Evolutionary conservation across 2,329 filamentous ascomycete species (phyloP).

Genomic region (Graphilbum ipis-grandicollis): DNA sequence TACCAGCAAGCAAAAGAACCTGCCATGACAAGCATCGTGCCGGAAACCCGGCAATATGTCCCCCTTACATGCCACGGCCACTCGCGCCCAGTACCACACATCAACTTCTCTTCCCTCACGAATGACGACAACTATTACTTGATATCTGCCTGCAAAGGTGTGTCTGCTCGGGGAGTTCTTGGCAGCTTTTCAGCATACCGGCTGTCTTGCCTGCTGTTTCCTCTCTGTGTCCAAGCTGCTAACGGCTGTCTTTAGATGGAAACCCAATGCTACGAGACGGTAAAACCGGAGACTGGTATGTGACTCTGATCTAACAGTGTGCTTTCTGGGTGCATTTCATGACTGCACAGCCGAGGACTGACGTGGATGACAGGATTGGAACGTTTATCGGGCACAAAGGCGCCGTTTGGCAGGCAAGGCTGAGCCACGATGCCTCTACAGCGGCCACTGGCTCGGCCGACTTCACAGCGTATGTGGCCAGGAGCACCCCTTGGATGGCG

Average conservation of each 20-base stretch:
- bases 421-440: constrained; percentile 73
- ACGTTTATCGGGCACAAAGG: constrained; percentile 98
- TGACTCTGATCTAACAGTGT: too few species aligned
- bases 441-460: constrained; percentile 91
- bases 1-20: too few species aligned
- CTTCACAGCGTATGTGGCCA: constrained; percentile 61
- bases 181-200: not conserved
- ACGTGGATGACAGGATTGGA: constrained; percentile 86
- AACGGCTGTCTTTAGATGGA: constrained; percentile 44
- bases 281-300: constrained; percentile 79
- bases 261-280: constrained; percentile 98
- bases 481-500: too few species aligned
- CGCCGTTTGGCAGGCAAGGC: constrained; percentile 86
- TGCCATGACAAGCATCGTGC: constrained; percentile 14
- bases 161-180: not conserved
- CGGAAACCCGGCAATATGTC: constrained; percentile 42
- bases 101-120: constrained; percentile 72
- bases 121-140: constrained; percentile 78
- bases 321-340: too few species aligned
- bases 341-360: too few species aligned
- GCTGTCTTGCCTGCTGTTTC: not conserved
- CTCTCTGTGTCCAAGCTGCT: constrained; percentile 10
- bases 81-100: constrained; percentile 78
- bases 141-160: constrained; percentile 84
- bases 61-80: constrained; percentile 90